Conservation (phyloP, 352 stramenopile genomes). For the Pythium scleroteichum region DNA sequence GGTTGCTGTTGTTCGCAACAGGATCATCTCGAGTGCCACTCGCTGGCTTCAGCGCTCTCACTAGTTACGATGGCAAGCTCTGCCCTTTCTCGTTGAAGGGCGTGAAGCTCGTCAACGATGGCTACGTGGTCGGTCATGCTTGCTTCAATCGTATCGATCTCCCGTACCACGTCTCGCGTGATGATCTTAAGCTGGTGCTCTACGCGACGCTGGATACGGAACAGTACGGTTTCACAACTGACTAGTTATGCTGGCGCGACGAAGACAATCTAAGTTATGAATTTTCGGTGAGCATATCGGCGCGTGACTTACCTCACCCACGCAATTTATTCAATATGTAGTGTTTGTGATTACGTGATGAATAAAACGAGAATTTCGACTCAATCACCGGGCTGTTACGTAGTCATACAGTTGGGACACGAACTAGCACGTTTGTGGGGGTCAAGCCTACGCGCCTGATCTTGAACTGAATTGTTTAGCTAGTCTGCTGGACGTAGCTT, state of each 20-base stretch:
- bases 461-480: conserved; percentile 34
- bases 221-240: conserved; percentile 64
- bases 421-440: neutral
- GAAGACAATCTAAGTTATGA: conserved; percentile 16
- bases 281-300: neutral
- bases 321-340: neutral
- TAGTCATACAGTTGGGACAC: too few species aligned
- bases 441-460: neutral
- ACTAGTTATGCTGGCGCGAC: conserved; percentile 16
- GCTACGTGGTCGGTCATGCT: conserved; percentile 45
- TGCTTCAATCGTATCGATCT: conserved; percentile 91
- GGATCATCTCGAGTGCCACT: conserved; percentile 78
- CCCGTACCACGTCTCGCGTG: conserved; percentile 87
- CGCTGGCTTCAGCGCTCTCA: conserved; percentile 68
- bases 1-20: conserved; percentile 78
- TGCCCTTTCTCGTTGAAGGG: conserved; percentile 75
- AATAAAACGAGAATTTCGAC: too few species aligned
- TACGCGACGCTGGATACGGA: conserved; percentile 50
- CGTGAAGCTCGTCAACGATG: conserved; percentile 29
- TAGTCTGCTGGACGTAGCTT: conserved; percentile 94
- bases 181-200: conserved; percentile 64
- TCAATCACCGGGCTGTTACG: too few species aligned
- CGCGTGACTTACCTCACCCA: neutral
- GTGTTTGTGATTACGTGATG: neutral
- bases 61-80: conserved; percentile 74